Percentiles rank a stretch among this genome's conserved stretches.
These are phyloP conservation scores for Aspergillus sp. DNA, from an alignment of 2,329 filamentous ascomycete genomes.

Conservation along the genomic window DNA sequence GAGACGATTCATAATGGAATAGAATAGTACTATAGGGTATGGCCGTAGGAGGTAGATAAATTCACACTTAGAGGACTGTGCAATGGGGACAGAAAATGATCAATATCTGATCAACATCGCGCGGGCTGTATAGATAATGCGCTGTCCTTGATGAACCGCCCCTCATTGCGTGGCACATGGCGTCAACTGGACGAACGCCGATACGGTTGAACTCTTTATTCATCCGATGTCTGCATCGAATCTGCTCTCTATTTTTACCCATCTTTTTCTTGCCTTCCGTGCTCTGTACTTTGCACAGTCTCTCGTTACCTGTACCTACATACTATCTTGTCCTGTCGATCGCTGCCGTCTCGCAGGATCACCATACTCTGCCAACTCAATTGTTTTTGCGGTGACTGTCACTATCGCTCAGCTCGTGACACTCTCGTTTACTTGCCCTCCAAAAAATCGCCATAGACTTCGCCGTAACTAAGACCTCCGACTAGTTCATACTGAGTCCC, in stretches of 20 bases:
- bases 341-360: neutral
- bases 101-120: no score
- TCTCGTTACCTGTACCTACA: neutral
- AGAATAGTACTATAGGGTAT: neutral
- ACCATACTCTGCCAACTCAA: neutral
- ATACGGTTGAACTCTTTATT: constrained; percentile 1
- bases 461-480: no score
- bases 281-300: neutral
- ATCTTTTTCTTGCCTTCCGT: constrained; percentile 4
- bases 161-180: constrained; percentile 23
- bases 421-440: no score
- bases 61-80: no score
- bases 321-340: neutral
- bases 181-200: constrained; percentile 13
- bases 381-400: neutral
- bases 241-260: constrained; percentile 8
- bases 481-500: no score
- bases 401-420: no score
- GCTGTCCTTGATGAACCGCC: neutral
- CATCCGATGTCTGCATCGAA: constrained; percentile 1
- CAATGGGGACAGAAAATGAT: no score
- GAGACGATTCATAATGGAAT: neutral
- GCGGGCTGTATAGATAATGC: no score
- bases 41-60: no score
- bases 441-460: no score